phyloP scores from a whole-genome alignment of 441 rosid species.

The Brassica hybrid region DNA sequence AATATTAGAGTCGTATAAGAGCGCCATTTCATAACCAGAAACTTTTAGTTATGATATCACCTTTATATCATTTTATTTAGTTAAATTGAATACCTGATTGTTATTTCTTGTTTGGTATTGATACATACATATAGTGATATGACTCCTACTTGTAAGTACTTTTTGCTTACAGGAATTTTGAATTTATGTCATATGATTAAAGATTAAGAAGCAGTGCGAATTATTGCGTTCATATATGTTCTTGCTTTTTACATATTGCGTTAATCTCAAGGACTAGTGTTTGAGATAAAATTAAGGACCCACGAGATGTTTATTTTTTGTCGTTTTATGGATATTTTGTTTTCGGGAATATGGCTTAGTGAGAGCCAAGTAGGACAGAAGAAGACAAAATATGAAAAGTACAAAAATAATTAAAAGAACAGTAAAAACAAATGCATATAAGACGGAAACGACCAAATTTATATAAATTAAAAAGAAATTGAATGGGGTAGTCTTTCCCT shows the following conservation, averaged over 20 bases:
- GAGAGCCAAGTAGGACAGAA: conserved; percentile 42
- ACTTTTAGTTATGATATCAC: not conserved
- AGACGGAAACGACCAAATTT: conserved; percentile 38
- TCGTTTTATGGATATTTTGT: conserved; percentile 33
- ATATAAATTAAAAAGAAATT: conserved; percentile 27
- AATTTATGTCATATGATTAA: not conserved
- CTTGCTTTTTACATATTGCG: conserved; percentile 22
- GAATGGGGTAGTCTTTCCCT: conserved; percentile 41
- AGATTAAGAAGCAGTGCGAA: not conserved
- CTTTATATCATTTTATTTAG: not conserved
- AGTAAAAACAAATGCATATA: conserved; percentile 32
- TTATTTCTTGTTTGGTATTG: not conserved
- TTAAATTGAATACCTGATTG: not conserved
- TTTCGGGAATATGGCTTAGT: conserved; percentile 35
- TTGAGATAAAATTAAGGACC: conserved; percentile 34
- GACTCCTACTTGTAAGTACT: not conserved
- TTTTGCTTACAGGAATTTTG: not conserved
- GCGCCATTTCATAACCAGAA: not conserved
- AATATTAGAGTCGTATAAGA: conserved; percentile 3
- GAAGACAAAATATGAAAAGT: conserved; percentile 31
- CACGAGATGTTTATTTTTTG: conserved; percentile 24
- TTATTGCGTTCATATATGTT: conserved; percentile 16
- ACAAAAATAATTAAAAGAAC: conserved; percentile 17
- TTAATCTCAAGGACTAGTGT: conserved; percentile 33
- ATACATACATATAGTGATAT: not conserved